Conservation (phyloP, 805 yeast species). For the Clavispora phyllophila region DNA sequence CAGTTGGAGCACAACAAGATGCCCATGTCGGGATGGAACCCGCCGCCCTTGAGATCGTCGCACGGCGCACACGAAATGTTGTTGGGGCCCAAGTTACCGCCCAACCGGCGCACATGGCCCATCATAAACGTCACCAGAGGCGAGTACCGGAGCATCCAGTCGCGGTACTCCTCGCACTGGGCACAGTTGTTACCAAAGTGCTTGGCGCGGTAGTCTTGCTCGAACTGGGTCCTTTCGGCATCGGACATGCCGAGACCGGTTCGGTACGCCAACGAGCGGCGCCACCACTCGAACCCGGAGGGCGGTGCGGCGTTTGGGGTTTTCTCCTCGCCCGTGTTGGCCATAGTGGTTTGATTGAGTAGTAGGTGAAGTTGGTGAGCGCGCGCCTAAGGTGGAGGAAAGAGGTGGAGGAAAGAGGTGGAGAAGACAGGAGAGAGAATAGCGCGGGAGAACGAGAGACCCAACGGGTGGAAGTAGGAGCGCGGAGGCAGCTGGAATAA, state of each 20-base stretch:
- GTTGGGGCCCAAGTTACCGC: slow-evolving; percentile 41
- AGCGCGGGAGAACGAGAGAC: too few relatives aligned
- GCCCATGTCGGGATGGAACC: slow-evolving; percentile 88
- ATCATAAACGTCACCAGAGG: slow-evolving; percentile 87
- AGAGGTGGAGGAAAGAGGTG: too few relatives aligned
- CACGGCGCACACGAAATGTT: slow-evolving; percentile 79
- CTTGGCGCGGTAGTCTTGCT: slow-evolving; percentile 46
- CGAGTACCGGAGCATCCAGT: slow-evolving; percentile 74
- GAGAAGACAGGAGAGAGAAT: too few relatives aligned
- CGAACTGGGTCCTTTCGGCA: slow-evolving; percentile 51
- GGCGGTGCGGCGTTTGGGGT: slow-evolving; percentile 11
- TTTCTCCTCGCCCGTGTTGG: neutral
- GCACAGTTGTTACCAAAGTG: slow-evolving; percentile 51
- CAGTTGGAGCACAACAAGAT: slow-evolving; percentile 83
- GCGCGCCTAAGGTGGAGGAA: too few relatives aligned
- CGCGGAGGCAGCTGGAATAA: too few relatives aligned
- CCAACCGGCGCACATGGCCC: slow-evolving; percentile 69
- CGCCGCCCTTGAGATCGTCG: slow-evolving; percentile 80
- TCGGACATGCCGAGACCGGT: slow-evolving; percentile 63
- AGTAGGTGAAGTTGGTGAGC: neutral
- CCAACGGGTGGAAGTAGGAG: too few relatives aligned
- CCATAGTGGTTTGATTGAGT: neutral
- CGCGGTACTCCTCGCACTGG: slow-evolving; percentile 67
- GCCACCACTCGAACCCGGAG: slow-evolving; percentile 75
- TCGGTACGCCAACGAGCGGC: slow-evolving; percentile 62